Percentiles rank a stretch among this genome's conserved stretches.
Conservation (phyloP, 495 filamentous ascomycete genomes). For the Parachaetomium inaequale region DNA sequence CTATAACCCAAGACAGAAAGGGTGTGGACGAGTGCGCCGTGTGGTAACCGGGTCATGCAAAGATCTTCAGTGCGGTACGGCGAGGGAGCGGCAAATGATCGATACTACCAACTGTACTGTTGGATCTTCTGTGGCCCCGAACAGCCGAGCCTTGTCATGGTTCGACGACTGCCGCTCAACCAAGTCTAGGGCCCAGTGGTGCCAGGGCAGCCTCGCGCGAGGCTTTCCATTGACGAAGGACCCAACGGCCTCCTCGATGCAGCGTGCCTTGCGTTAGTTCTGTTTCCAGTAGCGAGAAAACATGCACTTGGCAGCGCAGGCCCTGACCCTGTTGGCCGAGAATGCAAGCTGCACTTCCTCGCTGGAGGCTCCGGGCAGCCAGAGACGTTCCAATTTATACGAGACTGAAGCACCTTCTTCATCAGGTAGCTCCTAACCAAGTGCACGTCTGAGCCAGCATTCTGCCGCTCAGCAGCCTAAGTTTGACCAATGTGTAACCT, state of each 20-base stretch:
- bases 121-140: neutral
- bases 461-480: slow-evolving; percentile 8
- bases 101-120: neutral
- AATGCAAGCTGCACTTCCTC: neutral
- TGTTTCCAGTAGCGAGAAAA: neutral
- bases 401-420: neutral
- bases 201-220: neutral
- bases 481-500: neutral
- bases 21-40: neutral
- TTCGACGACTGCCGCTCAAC: neutral
- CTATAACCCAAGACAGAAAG: neutral
- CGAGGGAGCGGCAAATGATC: neutral
- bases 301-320: neutral
- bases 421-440: neutral
- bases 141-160: neutral
- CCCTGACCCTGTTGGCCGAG: neutral
- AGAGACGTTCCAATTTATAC: neutral
- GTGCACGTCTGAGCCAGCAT: neutral
- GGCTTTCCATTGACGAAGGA: neutral
- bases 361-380: neutral
- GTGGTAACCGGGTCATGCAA: neutral
- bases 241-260: neutral
- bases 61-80: neutral
- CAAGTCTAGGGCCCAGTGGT: neutral
- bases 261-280: neutral